Evolutionary conservation across 352 stramenopile genomes (phyloP), one percentile per base, ranked within the genome.

Genomic region (Pythium pyrilobum): DNA sequence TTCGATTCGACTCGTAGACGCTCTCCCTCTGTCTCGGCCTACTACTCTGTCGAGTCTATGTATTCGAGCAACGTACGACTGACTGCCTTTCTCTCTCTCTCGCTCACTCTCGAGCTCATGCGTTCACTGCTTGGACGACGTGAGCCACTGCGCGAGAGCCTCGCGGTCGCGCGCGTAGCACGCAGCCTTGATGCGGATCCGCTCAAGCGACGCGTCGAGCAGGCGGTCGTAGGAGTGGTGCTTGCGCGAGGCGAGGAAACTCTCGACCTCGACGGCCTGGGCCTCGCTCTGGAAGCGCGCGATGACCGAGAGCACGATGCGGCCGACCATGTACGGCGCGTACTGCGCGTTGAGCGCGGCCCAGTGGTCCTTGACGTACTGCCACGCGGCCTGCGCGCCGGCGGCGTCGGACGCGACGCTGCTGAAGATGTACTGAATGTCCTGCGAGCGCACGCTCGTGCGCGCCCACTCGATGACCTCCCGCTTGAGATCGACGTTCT

Each of bases 351-450:
- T 88, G 42, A 95, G 65, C 38, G 68, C 62, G 6, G 31, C 48
- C 77, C 85, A 91, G 63, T 94, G 55, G 12, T 78, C 59, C 62
- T 88, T 67, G 36, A 95, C 62, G 55, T 92, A 94, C 47, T 78
- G 32, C 85, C 83, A 94, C 23, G 76, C 70, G 21, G 79, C 67
- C 21, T 59, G 49, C 2, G 77, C 74, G 28, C 74, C 85, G 21
- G 56, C 58, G 24, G 65, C 62, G 46, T 92, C 80, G 18, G 66
- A 59, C 1, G 79, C 75, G n/a, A 96, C 79, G 40, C 81, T 87
- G 33, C 54, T 66, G 42, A 95, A 92, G 3, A 85, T 52, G 56
- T 83, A 87, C 52, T 89, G 73, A 41, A 88, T 93, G 58, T 96
- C 83, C 65, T 95, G 82, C 32, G 72, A 82, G 20, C 81, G 78